These are phyloP conservation scores for Skeletonema grethae DNA, from an alignment of 108 stramenopile genomes.

Conservation along the genomic window DNA sequence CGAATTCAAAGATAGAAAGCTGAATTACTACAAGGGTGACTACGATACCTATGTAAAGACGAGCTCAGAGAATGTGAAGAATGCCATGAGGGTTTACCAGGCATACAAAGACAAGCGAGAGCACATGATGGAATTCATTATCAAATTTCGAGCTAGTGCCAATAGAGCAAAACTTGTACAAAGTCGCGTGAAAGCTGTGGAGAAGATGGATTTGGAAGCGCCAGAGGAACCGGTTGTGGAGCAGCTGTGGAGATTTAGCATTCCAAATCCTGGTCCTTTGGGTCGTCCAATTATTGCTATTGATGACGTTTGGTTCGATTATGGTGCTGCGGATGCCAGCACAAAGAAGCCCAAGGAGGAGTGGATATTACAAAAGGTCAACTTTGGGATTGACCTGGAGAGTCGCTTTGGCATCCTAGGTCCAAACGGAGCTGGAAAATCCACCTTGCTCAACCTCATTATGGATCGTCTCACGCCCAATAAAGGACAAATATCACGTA, in stretches of 20 bases:
- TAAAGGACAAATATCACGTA: slow-evolving; percentile 82
- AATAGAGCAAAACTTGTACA: slow-evolving; percentile 96
- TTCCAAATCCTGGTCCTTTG: slow-evolving; percentile 90
- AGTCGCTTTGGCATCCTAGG: slow-evolving; percentile 90
- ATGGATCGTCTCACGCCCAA: slow-evolving; percentile 83
- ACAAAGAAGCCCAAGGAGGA: slow-evolving; percentile 60
- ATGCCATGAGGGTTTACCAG: slow-evolving; percentile 90
- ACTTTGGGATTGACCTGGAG: slow-evolving; percentile 92
- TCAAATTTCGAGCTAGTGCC: slow-evolving; percentile 96
- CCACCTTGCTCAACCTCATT: slow-evolving; percentile 93
- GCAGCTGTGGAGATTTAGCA: slow-evolving; percentile 79
- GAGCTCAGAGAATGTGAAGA: slow-evolving; percentile 80
- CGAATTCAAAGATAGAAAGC: slow-evolving; percentile 78
- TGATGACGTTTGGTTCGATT: slow-evolving; percentile 97
- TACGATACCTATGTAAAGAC: slow-evolving; percentile 94
- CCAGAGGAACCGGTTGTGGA: slow-evolving; percentile 83
- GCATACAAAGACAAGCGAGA: slow-evolving; percentile 90
- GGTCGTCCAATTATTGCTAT: slow-evolving; percentile 94
- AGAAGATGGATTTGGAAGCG: slow-evolving; percentile 93
- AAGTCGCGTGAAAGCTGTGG: slow-evolving; percentile 96
- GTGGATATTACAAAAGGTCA: slow-evolving; percentile 89
- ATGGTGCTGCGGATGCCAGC: slow-evolving; percentile 57
- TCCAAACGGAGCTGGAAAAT: slow-evolving; percentile 80
- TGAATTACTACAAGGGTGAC: slow-evolving; percentile 95
- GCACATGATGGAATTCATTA: slow-evolving; percentile 99